A percentile compares a stretch with the other conserved stretches of the same genome.
Evolutionary conservation across 352 stramenopile genomes (phyloP).

Genomic region (Phytopythium aichiense): DNA sequence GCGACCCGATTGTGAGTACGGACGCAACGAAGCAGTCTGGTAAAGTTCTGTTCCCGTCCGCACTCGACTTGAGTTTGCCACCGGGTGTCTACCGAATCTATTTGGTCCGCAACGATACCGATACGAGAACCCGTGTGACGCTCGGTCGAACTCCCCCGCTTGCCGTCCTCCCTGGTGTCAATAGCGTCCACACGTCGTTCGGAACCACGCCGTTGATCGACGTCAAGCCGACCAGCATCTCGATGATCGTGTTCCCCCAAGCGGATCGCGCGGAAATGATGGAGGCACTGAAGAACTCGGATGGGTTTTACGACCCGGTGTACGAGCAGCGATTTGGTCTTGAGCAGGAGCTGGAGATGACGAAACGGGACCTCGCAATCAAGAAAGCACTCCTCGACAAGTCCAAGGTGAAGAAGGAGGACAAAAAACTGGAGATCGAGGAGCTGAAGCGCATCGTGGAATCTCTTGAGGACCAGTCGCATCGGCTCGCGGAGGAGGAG

Average conservation of each 20-base stretch:
- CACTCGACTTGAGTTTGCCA: slow-evolving; percentile 37
- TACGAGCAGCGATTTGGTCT: slow-evolving; percentile 18
- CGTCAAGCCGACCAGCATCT: slow-evolving; percentile 35
- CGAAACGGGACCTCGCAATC: slow-evolving; percentile 13
- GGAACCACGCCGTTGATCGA: slow-evolving; percentile 55
- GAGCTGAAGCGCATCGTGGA: slow-evolving; percentile 10
- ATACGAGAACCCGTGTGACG: slow-evolving; percentile 24
- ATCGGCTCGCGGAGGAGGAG: not conserved
- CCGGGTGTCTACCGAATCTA: slow-evolving; percentile 42
- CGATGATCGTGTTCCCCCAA: slow-evolving; percentile 29
- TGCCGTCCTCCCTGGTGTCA: slow-evolving; percentile 36
- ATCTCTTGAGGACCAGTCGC: slow-evolving; percentile 11
- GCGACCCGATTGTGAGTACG: slow-evolving; percentile 17
- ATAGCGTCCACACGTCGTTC: slow-evolving; percentile 53
- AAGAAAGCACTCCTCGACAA: slow-evolving; percentile 7
- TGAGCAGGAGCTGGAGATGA: slow-evolving; percentile 39
- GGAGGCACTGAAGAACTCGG: slow-evolving; percentile 11
- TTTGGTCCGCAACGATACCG: slow-evolving; percentile 36
- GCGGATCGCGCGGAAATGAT: slow-evolving; percentile 16
- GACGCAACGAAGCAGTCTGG: slow-evolving; percentile 15
- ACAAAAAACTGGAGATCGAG: slow-evolving; percentile 15
- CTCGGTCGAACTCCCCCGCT: slow-evolving; percentile 26
- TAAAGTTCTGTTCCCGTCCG: slow-evolving; percentile 28
- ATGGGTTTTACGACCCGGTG: slow-evolving; percentile 22
- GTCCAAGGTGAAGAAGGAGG: slow-evolving; percentile 16